Evolutionary conservation across 78 protist species (phyloP), one percentile per base, ranked within the genome.

Genomic region (Guillardia theta): DNA sequence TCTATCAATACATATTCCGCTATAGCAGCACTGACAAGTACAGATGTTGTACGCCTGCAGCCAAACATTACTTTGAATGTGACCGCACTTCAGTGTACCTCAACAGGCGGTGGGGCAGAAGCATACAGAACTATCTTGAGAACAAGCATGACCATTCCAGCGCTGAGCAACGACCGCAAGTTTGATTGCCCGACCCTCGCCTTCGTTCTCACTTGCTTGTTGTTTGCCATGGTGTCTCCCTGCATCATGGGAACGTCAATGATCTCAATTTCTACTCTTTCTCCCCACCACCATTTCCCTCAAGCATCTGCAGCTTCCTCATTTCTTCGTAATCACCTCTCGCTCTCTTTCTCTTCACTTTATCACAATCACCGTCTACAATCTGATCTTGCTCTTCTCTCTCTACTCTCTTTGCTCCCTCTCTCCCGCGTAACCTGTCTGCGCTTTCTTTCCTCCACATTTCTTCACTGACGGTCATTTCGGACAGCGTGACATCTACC

Each of bases 21-120:
- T 44, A 30, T 80, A 80, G 90, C 90, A 80, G 48, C 90, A 80
- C 90, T 80, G 90, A 30, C 90, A 80, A 8, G 90, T 80, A 48
- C 90, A 80, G 90, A 80, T 80, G 90, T 80, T 80, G 90, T 80
- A 80, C 4, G 90, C 90, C 70, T 58, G 70, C 70, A n/a, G n/a
- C n/a, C n/a, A n/a, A n/a, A n/a, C n/a, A n/a, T n/a, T n/a, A n/a
- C n/a, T n/a, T n/a, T n/a, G 70, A 58, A 1, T 24, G 4, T 3
- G 6, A 9, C 27, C 70, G 27, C 70, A 30, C 27, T 58, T 58
- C 70, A 58, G 70, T 58, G 70, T 58, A 58, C 70, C 70, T 58
- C 70, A 30, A 58, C 70, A 9, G 70, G 70, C 3, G 70, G 39
- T 58, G 70, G 70, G 27, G 70, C 27, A 8, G 70, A 58, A 30